Conservation (phyloP, 768 basidiomycete species). For the Auriscalpium microsporum region DNA sequence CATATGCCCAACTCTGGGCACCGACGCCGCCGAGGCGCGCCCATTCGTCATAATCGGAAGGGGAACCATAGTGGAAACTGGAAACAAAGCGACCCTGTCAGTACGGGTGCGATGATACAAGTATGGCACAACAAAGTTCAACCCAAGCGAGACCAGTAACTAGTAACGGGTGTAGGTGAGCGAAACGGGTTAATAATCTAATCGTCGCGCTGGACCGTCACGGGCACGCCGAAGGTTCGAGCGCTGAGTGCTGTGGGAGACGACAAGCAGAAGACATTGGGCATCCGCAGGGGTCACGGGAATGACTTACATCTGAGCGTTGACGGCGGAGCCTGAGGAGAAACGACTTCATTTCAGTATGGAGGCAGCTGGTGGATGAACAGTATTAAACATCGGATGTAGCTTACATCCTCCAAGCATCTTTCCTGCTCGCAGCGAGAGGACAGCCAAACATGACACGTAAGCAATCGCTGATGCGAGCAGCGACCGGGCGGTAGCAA, state of each 20-base stretch:
- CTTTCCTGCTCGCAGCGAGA: conserved; percentile 33
- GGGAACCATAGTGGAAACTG: conserved; percentile 49
- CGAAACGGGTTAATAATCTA: too few relatives aligned
- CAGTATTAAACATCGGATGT: conserved; percentile 16
- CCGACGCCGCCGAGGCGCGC: conserved; percentile 36
- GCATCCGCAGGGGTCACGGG: too few relatives aligned
- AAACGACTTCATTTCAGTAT: background rate
- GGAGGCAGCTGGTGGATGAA: background rate
- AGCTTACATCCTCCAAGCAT: conserved; percentile 62
- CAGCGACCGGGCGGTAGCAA: too few relatives aligned
- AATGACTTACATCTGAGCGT: conserved; percentile 40
- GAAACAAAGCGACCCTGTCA: background rate
- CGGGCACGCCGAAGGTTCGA: too few relatives aligned
- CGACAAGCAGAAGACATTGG: too few relatives aligned
- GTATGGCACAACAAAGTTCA: too few relatives aligned
- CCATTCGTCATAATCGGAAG: conserved; percentile 66
- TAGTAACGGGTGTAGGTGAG: too few relatives aligned
- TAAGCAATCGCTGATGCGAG: background rate
- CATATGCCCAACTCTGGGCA: conserved; percentile 53
- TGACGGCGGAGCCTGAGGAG: conserved; percentile 48
- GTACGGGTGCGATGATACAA: background rate
- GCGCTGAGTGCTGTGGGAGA: too few relatives aligned
- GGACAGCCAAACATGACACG: background rate
- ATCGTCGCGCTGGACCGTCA: too few relatives aligned
- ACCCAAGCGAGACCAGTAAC: too few relatives aligned